Base-by-base conservation (phyloP, 2,329 filamentous ascomycete genomes). In the Diatrype stigma region DNA sequence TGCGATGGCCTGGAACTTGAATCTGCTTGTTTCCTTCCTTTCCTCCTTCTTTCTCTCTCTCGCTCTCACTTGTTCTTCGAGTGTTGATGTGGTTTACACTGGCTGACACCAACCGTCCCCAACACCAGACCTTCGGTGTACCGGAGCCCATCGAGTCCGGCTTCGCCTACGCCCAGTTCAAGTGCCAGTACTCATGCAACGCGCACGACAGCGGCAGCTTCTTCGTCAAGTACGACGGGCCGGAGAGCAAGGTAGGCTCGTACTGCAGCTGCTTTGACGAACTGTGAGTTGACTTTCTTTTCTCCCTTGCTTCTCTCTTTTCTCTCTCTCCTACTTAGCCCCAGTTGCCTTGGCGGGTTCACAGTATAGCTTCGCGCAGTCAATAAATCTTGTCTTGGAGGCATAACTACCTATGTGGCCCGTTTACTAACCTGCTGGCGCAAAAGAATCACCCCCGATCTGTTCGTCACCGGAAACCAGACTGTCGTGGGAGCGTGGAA, bases 121-220 rank as follows among this genome's bases (percentile, higher is more conserved):
- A 26, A 26, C 8, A 50, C n/a, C n/a, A 67, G 64, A 62, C 61
- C 32, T 66, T 65, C 49, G 64, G 61, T 45, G 60, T 59, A n/a
- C 58, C 62, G 0, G 12, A 22, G 3, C 63, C 63, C 19, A 32
- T 59, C 47, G 62, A 62, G 42, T 56, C 63, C 8, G 63, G 63
- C 47, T 66, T 67, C 52, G 64, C 63, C 35, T 67, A 63, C 52
- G 59, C 61, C 2, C 62, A 65, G 51, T 67, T 61, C 63, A 66
- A 66, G 58, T 66, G 64, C 59, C 63, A 67, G 56, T 66, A 63
- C 56, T 64, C 61, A 54, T 67, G 64, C 59, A 57, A 58, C 47
- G 38, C 48, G n/a, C 51, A 51, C 34, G 23, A 32, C 11, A 56
- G 60, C 46, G 59, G 55, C 8, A 61, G 61, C 46, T 67, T 67